Base-by-base conservation (phyloP, 1,139 yeast species). In the Pichia sp. region DNA sequence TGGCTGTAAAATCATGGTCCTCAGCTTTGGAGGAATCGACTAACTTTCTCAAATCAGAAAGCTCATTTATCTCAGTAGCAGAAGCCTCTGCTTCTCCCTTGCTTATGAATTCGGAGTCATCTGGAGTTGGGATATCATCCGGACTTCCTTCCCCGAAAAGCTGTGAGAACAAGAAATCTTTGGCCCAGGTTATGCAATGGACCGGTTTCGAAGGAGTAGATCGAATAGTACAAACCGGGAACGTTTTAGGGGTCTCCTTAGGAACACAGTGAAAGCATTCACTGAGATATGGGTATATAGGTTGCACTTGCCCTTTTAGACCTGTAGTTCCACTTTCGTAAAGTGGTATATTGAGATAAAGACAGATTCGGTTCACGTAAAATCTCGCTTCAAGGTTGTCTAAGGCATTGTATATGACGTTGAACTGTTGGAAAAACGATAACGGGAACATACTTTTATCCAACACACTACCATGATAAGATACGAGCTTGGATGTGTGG, bases 111-210 rank as follows among this genome's bases (percentile, higher is more conserved):
- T 84, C 85, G 55, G 83, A 72, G 33, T 75, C 75, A 14, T 68
- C 69, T 16, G 77, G 77, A 6, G 48, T 47, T 1, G 52, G 50
- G 29, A 46, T 47, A 12, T 42, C 48, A 34, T 75, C 54, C 24
- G 53, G 55, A 6, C 49, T 56, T 30, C 75, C 71, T 53, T 80
- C 83, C 33, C 84, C 92, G 69, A 91, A 93, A 53, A 95, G 74
- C 67, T 91, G 96, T 43, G 81, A 77, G 66, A 92, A 91, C 53
- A 95, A 72, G 67, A 89, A 95, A 64, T 87, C 90, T 66, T 95
- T 95, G 14, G 98, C 96, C 99, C 99, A 95, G 0, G 95, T 96
- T 45, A 95, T 86, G 68, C 97, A 90, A 67, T 95, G 99, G 9
- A 93, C 86, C 0, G 98, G 98, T 67, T 87, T 92, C 0, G 97